Conservation (phyloP, 805 yeast species). For the Cyberlindnera xishuangbannaensis region DNA sequence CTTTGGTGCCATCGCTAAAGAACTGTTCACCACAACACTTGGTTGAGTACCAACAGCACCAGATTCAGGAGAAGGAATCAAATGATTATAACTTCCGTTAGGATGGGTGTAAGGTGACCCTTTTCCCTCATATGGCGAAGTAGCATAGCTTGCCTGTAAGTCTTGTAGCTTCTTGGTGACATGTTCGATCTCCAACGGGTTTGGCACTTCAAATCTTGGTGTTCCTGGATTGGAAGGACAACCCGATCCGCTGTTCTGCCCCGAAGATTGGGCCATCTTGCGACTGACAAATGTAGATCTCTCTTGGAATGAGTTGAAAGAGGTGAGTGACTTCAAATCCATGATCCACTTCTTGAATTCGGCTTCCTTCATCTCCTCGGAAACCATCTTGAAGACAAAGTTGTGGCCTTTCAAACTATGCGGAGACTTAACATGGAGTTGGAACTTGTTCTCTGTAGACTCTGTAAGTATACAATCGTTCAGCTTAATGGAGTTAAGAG, state of each 20-base stretch:
- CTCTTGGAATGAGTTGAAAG: conserved; percentile 24
- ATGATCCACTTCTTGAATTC: conserved; percentile 79
- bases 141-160: conserved; percentile 8
- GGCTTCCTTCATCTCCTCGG: conserved; percentile 59
- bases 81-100: conserved; percentile 8
- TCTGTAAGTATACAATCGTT: conserved; percentile 77
- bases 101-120: conserved; percentile 6
- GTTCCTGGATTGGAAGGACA: conserved; percentile 12
- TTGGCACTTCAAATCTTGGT: conserved; percentile 20
- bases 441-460: conserved; percentile 65
- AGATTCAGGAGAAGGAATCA: conserved; percentile 1
- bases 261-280: conserved; percentile 1
- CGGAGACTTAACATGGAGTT: conserved; percentile 48
- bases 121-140: conserved; percentile 1
- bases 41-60: background rate
- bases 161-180: conserved; percentile 20
- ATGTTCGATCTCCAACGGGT: conserved; percentile 17
- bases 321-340: conserved; percentile 55
- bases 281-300: conserved; percentile 11
- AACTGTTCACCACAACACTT: background rate
- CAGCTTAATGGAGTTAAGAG: conserved; percentile 72
- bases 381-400: conserved; percentile 66
- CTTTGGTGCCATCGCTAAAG: conserved; percentile 1
- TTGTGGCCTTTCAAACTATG: conserved; percentile 71
- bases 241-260: conserved; percentile 1